phyloP scores from a whole-genome alignment of 768 basidiomycete genomes.

The Tremella fuciformis region DNA sequence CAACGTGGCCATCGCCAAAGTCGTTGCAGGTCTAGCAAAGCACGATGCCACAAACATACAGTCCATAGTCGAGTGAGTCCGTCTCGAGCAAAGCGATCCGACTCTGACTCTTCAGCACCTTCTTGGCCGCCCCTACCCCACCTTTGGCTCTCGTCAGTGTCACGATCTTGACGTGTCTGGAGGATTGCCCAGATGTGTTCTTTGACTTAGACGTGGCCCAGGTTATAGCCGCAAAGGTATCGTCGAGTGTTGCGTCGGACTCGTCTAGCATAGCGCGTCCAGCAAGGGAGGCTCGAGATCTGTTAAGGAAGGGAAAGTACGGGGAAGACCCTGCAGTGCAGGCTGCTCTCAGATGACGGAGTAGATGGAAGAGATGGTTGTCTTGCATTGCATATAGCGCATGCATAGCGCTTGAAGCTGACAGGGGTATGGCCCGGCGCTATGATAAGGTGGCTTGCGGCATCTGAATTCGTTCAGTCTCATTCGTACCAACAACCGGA shows the following conservation, averaged over 20 bases:
- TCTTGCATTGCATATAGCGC: conserved; percentile 4
- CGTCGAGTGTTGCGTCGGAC: conserved; percentile 67
- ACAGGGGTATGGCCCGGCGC: too few species aligned
- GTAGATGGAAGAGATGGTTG: conserved; percentile 13
- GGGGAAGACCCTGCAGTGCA: conserved; percentile 50
- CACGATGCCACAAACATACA: conserved; percentile 63
- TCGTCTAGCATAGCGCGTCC: conserved; percentile 71
- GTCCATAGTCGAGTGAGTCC: conserved; percentile 65
- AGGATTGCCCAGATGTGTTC: conserved; percentile 60
- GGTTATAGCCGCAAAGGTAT: conserved; percentile 68
- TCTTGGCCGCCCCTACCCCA: conserved; percentile 68
- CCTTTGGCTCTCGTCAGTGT: conserved; percentile 56
- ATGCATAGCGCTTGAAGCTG: conserved; percentile 4
- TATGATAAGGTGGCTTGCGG: too few species aligned
- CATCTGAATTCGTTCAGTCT: too few species aligned
- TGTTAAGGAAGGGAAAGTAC: conserved; percentile 55
- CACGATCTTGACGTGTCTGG: conserved; percentile 50
- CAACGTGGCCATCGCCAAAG: conserved; percentile 61
- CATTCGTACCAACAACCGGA: too few species aligned
- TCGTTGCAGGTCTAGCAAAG: conserved; percentile 63
- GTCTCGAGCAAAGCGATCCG: conserved; percentile 10
- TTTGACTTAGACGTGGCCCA: conserved; percentile 63
- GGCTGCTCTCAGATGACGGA: conserved; percentile 28
- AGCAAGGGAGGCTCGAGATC: conserved; percentile 60
- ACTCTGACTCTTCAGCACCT: conserved; percentile 54